phyloP scores from a whole-genome alignment of 108 stramenopile genomes.

The Skeletonema menzelii region DNA sequence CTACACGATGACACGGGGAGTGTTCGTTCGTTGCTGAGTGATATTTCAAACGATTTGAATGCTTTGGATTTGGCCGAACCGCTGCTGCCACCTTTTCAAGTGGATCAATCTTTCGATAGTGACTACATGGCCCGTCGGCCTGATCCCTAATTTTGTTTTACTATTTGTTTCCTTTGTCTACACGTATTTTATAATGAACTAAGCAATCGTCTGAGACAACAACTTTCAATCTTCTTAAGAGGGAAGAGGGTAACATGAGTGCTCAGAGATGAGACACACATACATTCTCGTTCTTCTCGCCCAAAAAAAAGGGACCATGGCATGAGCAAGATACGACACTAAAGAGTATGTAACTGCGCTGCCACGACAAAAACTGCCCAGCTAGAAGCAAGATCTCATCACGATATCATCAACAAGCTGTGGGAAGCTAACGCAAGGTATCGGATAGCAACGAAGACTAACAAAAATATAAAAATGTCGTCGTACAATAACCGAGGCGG shows the following conservation, averaged over 20 bases:
- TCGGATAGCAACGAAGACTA: background rate
- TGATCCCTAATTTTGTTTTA: background rate
- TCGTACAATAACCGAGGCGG: slow-evolving; percentile 16
- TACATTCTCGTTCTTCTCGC: background rate
- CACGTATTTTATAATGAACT: background rate
- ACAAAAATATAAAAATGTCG: slow-evolving; percentile 7
- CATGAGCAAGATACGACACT: too few species aligned
- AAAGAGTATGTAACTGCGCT: too few species aligned
- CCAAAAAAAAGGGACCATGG: too few species aligned
- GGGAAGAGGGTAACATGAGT: too few species aligned
- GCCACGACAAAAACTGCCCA: too few species aligned
- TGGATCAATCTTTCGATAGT: slow-evolving; percentile 16
- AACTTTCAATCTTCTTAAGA: too few species aligned
- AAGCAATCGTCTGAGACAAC: too few species aligned
- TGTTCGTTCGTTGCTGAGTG: slow-evolving; percentile 30
- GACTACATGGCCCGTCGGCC: slow-evolving; percentile 4
- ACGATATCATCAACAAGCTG: background rate
- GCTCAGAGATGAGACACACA: background rate
- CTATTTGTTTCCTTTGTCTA: background rate
- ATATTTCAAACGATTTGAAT: slow-evolving; percentile 44
- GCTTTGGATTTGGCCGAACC: slow-evolving; percentile 49
- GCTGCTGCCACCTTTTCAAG: slow-evolving; percentile 29
- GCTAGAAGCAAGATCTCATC: background rate
- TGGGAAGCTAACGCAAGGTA: background rate
- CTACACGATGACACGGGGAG: slow-evolving; percentile 30